Percentiles rank a stretch among this genome's conserved stretches.
These are phyloP conservation scores for Porcisia hertigi DNA, from an alignment of 208 protist genomes.

Conservation along the genomic window DNA sequence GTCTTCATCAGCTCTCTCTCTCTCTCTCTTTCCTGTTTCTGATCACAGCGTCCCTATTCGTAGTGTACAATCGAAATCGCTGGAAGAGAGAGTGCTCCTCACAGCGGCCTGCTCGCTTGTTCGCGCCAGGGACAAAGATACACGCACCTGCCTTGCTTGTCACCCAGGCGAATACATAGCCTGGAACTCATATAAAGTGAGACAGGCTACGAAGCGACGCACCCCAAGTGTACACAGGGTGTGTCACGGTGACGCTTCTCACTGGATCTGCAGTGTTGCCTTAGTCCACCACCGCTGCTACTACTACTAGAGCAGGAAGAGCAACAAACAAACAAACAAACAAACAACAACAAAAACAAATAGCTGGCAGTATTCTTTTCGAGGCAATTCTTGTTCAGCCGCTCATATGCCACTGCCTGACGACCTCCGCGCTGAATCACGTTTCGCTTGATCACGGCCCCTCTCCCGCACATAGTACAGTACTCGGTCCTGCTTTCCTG, in stretches of 20 bases:
- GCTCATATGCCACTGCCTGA: neutral
- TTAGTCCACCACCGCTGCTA: neutral
- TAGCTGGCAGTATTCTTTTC: neutral
- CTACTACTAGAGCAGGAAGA: too few species aligned
- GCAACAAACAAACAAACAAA: too few species aligned
- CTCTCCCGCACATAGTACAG: neutral
- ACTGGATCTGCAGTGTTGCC: too few species aligned
- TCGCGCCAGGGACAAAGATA: too few species aligned
- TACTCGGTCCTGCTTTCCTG: neutral
- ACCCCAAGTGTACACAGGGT: too few species aligned
- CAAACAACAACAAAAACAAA: neutral
- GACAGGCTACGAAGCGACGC: neutral
- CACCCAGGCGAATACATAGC: neutral
- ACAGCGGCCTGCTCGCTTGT: too few species aligned
- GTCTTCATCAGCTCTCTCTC: neutral
- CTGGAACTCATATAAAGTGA: neutral
- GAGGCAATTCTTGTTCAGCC: neutral
- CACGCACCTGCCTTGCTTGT: too few species aligned
- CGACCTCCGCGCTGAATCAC: neutral
- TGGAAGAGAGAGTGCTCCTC: too few species aligned
- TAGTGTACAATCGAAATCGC: neutral
- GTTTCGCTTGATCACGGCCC: too few species aligned
- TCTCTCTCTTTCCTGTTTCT: neutral
- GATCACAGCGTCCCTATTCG: neutral
- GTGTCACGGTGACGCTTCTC: neutral